phyloP scores from a whole-genome alignment of 163 green algal species.

The Picocystis sp. region DNA sequence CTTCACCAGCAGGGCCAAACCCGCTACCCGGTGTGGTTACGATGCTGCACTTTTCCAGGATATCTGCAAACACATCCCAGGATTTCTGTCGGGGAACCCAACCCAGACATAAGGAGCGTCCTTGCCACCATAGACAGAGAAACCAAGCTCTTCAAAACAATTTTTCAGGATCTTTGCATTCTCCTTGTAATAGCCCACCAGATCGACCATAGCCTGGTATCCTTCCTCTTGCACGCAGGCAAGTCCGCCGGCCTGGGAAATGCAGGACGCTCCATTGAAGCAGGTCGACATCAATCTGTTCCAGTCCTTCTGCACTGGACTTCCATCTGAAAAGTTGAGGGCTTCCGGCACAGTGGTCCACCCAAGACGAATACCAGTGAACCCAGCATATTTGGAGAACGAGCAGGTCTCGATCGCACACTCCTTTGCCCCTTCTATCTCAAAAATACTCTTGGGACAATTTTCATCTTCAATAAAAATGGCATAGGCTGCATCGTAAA shows the following conservation, averaged over 20 bases:
- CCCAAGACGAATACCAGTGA: constrained; percentile 92
- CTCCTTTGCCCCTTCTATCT: constrained; percentile 89
- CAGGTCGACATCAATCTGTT: constrained; percentile 92
- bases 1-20: constrained; percentile 90
- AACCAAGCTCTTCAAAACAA: constrained; percentile 63
- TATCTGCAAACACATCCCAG: constrained; percentile 96
- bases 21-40: constrained; percentile 89
- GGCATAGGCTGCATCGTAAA: constrained; percentile 96
- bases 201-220: constrained; percentile 59
- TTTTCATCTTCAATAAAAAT: constrained; percentile 89
- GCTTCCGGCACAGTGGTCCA: constrained; percentile 94
- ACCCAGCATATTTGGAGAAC: constrained; percentile 95
- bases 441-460: constrained; percentile 89
- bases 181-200: constrained; percentile 94
- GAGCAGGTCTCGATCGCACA: constrained; percentile 90
- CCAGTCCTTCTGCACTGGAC: constrained; percentile 70
- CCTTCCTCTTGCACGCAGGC: constrained; percentile 35
- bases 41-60: constrained; percentile 91
- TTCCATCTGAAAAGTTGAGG: constrained; percentile 65
- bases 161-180: constrained; percentile 77
- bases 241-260: constrained; percentile 73
- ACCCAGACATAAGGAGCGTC: constrained; percentile 98
- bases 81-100: constrained; percentile 67
- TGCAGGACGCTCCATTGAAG: constrained; percentile 95
- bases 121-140: constrained; percentile 63